Evolutionary conservation across 1,284 basidiomycete genomes (phyloP), one percentile per base, ranked within the genome.

Genomic region (Stygiomarasmius scandens): DNA sequence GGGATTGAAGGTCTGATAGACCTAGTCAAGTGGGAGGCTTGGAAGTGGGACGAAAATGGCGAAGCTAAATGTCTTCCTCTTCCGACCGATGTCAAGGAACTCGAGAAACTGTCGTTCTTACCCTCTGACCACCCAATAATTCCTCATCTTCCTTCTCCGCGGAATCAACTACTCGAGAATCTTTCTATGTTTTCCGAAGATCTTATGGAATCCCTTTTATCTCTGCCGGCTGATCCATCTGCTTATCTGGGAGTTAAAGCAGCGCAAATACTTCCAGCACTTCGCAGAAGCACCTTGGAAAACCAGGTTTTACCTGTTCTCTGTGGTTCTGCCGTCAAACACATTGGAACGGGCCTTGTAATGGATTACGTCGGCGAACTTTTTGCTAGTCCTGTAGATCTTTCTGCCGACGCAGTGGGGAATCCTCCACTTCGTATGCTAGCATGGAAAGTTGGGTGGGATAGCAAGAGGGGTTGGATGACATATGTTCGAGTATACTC

Each of bases 401-500:
- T 90, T 5, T 64, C 74, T 16, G 77, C 78, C 50, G 72, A 78
- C 29, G 78, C 81, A 49, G 69, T 67, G 11, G 66, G 71, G 34
- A 82, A 83, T 60, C 69, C 78, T 1, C 83, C 85, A 0, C 67
- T 89, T 20, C 84, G 83, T 25, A 71, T 87, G 63, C 76, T 96
- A 22, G 93, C 92, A 0, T 96, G 94, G 91, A 96, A 96, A 69
- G 93, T 96, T 19, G 81, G 80, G 23, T 95, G 91, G 89, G 92
- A 95, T 69, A 87, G 86, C 61, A 84, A 83, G 59, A 84, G 82
- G 62, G 93, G 93, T 14, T 95, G 93, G 85, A 92, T 95, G 86
- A 95, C 93, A 0, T 96, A 94, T 68, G 87, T 96, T 34, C 81
- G 93, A 23, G 83, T 96, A 22, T 96, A 96, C 69, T 93, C 93